A percentile compares a stretch with the other conserved stretches of the same genome.
These are phyloP conservation scores for Penicillium sp. DNA, from an alignment of 2,329 filamentous ascomycete species.

Conservation along the genomic window DNA sequence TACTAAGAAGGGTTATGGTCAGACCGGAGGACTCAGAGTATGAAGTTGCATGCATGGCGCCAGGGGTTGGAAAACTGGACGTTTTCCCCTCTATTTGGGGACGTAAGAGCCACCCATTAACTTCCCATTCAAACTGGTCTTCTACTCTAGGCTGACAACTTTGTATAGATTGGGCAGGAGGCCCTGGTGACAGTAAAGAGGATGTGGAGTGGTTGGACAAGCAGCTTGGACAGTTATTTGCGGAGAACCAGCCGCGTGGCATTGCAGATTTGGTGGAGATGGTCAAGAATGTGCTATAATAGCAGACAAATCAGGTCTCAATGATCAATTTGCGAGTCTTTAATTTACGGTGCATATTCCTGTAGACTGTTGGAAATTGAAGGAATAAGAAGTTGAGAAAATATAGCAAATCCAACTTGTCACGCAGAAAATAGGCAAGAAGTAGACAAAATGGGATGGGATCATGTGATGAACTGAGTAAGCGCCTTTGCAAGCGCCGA, in stretches of 20 bases:
- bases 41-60: slow-evolving; percentile 64
- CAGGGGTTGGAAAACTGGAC: slow-evolving; percentile 56
- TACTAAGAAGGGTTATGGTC: background rate
- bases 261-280: slow-evolving; percentile 4
- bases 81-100: slow-evolving; percentile 65
- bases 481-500: slow-evolving; percentile 17
- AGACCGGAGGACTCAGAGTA: slow-evolving; percentile 74
- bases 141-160: slow-evolving; percentile 11
- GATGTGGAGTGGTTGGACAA: slow-evolving; percentile 72
- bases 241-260: slow-evolving; percentile 8
- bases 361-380: background rate
- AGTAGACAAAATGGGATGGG: background rate
- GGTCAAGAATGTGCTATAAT: background rate
- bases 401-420: background rate
- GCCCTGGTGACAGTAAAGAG: slow-evolving; percentile 68
- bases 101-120: slow-evolving; percentile 43
- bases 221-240: slow-evolving; percentile 57
- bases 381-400: background rate
- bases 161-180: slow-evolving; percentile 58
- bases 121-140: background rate
- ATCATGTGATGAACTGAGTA: slow-evolving; percentile 23
- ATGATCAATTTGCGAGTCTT: background rate
- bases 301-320: background rate
- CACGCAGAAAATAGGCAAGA: no score
- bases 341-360: background rate